Conservation (phyloP, 345 rosid species). For the Jatropha curcas region DNA sequence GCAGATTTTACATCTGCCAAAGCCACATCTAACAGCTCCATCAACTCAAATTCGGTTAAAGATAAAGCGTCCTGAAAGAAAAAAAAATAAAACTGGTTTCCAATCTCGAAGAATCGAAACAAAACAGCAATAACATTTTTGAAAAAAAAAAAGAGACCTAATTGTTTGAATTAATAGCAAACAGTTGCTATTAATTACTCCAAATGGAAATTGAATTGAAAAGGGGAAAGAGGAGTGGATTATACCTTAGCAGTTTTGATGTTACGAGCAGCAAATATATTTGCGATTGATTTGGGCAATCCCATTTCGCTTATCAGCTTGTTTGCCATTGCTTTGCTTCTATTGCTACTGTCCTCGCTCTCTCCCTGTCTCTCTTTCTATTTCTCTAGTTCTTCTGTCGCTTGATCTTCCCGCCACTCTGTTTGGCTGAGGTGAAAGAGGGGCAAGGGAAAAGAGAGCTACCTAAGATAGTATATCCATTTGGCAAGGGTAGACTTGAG, state of each 20-base stretch:
- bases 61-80: slow-evolving; percentile 60
- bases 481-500: too few relatives aligned
- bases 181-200: not conserved
- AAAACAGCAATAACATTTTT: not conserved
- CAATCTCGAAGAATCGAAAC: not conserved
- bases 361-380: not conserved
- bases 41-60: slow-evolving; percentile 68
- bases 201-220: too few relatives aligned
- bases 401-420: not conserved
- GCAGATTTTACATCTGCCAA: slow-evolving; percentile 56
- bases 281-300: slow-evolving; percentile 53
- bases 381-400: not conserved
- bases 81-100: not conserved
- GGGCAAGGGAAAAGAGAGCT: too few relatives aligned
- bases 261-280: slow-evolving; percentile 74
- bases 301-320: slow-evolving; percentile 3
- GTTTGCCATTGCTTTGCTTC: not conserved
- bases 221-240: too few relatives aligned
- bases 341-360: not conserved
- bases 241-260: slow-evolving; percentile 67
- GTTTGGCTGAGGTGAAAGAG: too few relatives aligned
- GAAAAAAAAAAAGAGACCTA: not conserved
- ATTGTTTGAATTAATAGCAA: too few relatives aligned
- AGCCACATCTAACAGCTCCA: slow-evolving; percentile 67
- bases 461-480: too few relatives aligned